Base-by-base conservation (phyloP, 202 grass and related monocot genomes). In the Zizania palustris region DNA sequence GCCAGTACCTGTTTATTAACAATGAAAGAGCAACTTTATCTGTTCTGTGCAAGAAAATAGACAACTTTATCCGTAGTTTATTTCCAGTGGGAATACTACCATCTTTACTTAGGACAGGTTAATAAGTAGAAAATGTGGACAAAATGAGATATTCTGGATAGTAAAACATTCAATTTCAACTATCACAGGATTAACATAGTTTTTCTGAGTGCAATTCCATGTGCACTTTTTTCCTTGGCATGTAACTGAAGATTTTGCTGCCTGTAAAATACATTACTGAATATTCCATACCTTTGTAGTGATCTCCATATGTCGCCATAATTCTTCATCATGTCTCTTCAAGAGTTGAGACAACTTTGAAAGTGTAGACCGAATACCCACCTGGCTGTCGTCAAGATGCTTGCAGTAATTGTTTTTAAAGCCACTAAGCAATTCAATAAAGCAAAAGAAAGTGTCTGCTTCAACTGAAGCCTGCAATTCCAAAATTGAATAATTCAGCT, bases 241-340 rank as follows among this genome's bases (percentile, higher is more conserved):
- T 53, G 54, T 22, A 4, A 72, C 6, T 65, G 51, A 1, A 48
- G 56, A 82, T 15, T 46, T 76, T 21, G 2, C 16, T 65, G 72
- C n/a, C 45, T 9, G 3, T 36, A 50, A 21, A 21, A 51, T 40
- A 44, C 22, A 78, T 14, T 33, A 28, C 28, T 28, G 28, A 28
- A 28, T 28, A 28, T 28, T 28, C 28, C 28, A 28, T 28, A 98
- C 95, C 91, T 98, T 92, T 20, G 71, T 86, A 18, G 83, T 88
- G 56, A 88, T 71, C 42, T 98, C 95, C 84, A 98, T 84, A 71
- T 98, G 89, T 28, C 88, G 77, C 95, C 95, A 94, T 46, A 98
- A 91, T 53, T 98, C 95, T 85, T 85, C 90, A 81, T 98, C 95
- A 90, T 98, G 88, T 19, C 69, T 79, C 88, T 94, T 98, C 67